phyloP scores from a whole-genome alignment of 1,284 basidiomycete species.

The Apiotrichum montevideense region DNA sequence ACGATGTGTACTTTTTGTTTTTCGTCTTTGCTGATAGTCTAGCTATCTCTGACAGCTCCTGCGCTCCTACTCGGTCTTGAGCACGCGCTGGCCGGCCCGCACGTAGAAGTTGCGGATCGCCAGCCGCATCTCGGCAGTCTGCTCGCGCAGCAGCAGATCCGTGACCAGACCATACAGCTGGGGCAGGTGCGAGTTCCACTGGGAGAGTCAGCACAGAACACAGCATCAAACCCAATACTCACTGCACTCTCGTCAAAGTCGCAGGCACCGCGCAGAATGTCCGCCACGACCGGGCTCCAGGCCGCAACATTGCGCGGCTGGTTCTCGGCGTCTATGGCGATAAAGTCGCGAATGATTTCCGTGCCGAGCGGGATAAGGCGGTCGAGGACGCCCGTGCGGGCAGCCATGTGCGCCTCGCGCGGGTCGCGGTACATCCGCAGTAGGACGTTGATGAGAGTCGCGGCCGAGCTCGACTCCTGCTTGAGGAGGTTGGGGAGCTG shows the following conservation, averaged over 20 bases:
- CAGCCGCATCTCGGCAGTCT: constrained; percentile 71
- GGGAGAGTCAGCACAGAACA: constrained; percentile 2
- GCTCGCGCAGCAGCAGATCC: constrained; percentile 71
- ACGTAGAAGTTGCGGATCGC: constrained; percentile 69
- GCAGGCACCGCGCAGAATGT: constrained; percentile 85
- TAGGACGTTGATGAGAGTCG: constrained; percentile 87
- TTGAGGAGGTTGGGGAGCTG: constrained; percentile 96
- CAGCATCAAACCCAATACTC: constrained; percentile 41
- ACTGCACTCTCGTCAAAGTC: constrained; percentile 83
- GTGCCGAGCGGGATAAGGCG: constrained; percentile 89
- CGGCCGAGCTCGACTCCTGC: constrained; percentile 94
- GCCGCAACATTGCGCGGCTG: constrained; percentile 94
- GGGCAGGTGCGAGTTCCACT: constrained; percentile 79
- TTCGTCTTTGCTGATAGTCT: no score
- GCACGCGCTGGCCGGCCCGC: constrained; percentile 29
- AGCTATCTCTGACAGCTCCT: no score
- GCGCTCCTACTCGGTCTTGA: background rate
- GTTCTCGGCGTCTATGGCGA: constrained; percentile 79
- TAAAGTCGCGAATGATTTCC: constrained; percentile 85
- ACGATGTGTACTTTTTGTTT: no score
- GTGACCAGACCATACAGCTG: constrained; percentile 80
- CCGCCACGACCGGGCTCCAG: constrained; percentile 95
- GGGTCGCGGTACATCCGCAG: constrained; percentile 90
- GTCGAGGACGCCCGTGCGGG: constrained; percentile 75
- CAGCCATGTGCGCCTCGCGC: constrained; percentile 74